Conservation (phyloP, 2,329 filamentous ascomycete species). For the Paraphaeosphaeria minitans region DNA sequence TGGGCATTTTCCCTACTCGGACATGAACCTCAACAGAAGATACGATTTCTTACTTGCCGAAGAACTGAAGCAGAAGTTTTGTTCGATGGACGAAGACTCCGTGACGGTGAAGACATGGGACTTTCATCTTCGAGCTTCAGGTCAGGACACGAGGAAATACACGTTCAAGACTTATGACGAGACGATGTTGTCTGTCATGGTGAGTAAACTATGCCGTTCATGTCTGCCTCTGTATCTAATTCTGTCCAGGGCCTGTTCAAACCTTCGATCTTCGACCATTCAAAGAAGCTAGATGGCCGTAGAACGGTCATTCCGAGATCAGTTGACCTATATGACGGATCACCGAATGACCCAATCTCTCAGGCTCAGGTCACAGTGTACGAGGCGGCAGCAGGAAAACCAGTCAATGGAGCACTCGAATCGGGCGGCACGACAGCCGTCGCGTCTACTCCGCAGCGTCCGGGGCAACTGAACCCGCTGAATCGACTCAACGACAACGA, state of each 20-base stretch:
- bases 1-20: slow-evolving; percentile 92
- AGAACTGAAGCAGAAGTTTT: slow-evolving; percentile 92
- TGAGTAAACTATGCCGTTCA: slow-evolving; percentile 31
- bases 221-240: slow-evolving; percentile 14
- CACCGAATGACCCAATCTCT: slow-evolving; percentile 88
- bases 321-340: slow-evolving; percentile 90
- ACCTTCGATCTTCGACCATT: slow-evolving; percentile 83
- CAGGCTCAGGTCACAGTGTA: slow-evolving; percentile 76
- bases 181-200: slow-evolving; percentile 88
- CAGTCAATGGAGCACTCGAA: slow-evolving; percentile 45
- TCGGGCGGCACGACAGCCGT: slow-evolving; percentile 41
- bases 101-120: slow-evolving; percentile 87
- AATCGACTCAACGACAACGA: slow-evolving; percentile 71
- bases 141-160: slow-evolving; percentile 89
- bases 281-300: slow-evolving; percentile 76
- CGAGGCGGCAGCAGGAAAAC: slow-evolving; percentile 54
- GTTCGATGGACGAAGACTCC: slow-evolving; percentile 87
- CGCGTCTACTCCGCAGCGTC: slow-evolving; percentile 58
- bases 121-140: slow-evolving; percentile 87
- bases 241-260: slow-evolving; percentile 75
- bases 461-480: slow-evolving; percentile 72
- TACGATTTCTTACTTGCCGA: slow-evolving; percentile 95
- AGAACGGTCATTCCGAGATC: slow-evolving; percentile 84
- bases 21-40: slow-evolving; percentile 87
- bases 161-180: slow-evolving; percentile 97